phyloP scores from a whole-genome alignment of 306 rosid genomes.

The Dryas alaskensis region DNA sequence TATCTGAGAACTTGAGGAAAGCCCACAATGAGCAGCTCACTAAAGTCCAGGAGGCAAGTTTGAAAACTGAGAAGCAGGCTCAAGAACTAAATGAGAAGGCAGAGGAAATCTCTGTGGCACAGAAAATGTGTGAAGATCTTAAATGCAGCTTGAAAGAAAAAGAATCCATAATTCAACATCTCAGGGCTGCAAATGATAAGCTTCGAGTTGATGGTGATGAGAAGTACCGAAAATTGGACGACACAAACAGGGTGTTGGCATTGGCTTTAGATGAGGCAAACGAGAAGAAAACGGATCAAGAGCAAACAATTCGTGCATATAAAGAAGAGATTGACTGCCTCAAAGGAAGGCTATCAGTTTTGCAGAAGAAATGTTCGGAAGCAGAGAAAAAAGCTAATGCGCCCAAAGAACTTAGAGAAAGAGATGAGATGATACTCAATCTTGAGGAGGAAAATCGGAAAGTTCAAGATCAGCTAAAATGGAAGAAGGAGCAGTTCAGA shows the following conservation, averaged over 20 bases:
- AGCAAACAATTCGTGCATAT: conserved; percentile 34
- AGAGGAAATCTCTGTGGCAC: conserved; percentile 28
- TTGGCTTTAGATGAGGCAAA: conserved; percentile 58
- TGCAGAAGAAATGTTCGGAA: conserved; percentile 46
- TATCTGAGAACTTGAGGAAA: conserved; percentile 55
- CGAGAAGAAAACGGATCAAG: conserved; percentile 52
- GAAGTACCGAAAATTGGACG: conserved; percentile 40
- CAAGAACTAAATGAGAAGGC: conserved; percentile 48
- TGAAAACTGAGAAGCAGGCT: conserved; percentile 54
- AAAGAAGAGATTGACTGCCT: conserved; percentile 59
- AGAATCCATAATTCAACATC: conserved; percentile 51
- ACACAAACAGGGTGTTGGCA: conserved; percentile 42
- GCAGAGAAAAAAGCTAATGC: conserved; percentile 33
- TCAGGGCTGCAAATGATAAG: conserved; percentile 54
- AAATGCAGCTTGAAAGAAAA: conserved; percentile 36
- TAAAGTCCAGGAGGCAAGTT: conserved; percentile 45
- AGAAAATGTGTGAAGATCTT: conserved; percentile 44
- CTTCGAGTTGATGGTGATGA: conserved; percentile 47
- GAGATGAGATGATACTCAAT: conserved; percentile 40
- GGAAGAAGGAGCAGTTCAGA: conserved; percentile 79
- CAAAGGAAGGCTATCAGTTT: conserved; percentile 43
- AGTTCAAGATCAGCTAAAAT: conserved; percentile 65
- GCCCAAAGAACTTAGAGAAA: conserved; percentile 48
- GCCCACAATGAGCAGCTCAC: conserved; percentile 43
- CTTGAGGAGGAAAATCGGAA: conserved; percentile 53